Evolutionary conservation across 208 protist species (phyloP).

Genomic region (Crithidia bombi): DNA sequence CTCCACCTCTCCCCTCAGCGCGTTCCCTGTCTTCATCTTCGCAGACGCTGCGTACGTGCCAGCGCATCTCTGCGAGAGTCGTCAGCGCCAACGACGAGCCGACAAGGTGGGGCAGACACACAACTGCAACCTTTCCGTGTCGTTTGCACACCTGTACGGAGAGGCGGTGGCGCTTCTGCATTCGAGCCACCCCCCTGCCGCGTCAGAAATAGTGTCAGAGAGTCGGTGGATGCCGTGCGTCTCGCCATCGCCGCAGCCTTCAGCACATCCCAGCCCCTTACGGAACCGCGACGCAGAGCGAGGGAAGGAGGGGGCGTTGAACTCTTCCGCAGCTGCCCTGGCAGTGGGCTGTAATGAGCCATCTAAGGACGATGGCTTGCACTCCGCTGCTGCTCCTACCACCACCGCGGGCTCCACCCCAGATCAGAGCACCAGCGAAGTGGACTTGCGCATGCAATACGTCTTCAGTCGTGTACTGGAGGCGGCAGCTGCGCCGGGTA

Average conservation of each 20-base stretch:
- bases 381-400: background rate
- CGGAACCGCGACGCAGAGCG: background rate
- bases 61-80: conserved; percentile 10
- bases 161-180: conserved; percentile 18
- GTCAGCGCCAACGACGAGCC: background rate
- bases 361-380: no score
- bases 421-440: background rate
- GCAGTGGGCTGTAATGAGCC: no score
- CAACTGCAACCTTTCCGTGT: background rate
- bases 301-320: background rate
- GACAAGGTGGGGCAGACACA: background rate
- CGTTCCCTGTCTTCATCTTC: conserved; percentile 26
- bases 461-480: conserved; percentile 26
- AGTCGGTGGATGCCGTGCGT: no score
- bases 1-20: background rate
- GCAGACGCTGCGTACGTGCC: conserved; percentile 25
- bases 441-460: conserved; percentile 26
- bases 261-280: background rate
- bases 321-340: background rate
- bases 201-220: background rate
- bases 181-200: background rate
- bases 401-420: background rate
- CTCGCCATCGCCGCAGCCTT: background rate
- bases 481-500: conserved; percentile 20
- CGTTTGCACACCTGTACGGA: conserved; percentile 21